These are phyloP conservation scores for Eutrema heterophyllum DNA, from an alignment of 345 rosid species.

Conservation along the genomic window DNA sequence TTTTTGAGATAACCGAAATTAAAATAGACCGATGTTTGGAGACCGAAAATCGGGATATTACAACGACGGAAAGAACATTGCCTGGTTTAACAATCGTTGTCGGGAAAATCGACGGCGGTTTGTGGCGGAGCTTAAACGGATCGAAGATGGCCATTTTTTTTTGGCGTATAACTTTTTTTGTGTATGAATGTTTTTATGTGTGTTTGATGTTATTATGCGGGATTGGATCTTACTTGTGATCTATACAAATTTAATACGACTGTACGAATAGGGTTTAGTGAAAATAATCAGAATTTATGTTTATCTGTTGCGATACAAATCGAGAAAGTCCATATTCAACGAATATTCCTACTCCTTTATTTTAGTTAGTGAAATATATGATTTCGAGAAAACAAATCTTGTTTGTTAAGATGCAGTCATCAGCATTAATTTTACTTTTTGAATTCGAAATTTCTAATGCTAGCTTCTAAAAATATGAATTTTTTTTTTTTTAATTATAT, in stretches of 20 bases:
- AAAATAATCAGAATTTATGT: not conserved
- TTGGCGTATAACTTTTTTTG: not conserved
- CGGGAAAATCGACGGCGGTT: slow-evolving; percentile 26
- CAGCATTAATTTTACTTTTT: not conserved
- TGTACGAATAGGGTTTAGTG: not conserved
- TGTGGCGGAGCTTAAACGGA: slow-evolving; percentile 24
- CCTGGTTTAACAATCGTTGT: slow-evolving; percentile 27
- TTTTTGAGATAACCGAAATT: too few species aligned
- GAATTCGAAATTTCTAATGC: not conserved
- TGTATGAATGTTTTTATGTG: not conserved
- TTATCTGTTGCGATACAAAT: not conserved
- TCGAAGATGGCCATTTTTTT: slow-evolving; percentile 24
- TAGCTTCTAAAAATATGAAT: not conserved
- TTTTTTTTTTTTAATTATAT: too few species aligned
- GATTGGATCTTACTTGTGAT: not conserved
- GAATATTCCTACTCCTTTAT: slow-evolving; percentile 21
- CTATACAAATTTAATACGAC: not conserved
- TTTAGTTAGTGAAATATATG: slow-evolving; percentile 7
- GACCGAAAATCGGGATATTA: too few species aligned
- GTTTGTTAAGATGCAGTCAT: slow-evolving; percentile 5
- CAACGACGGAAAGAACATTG: slow-evolving; percentile 34
- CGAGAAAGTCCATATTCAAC: slow-evolving; percentile 12
- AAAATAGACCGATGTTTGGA: too few species aligned
- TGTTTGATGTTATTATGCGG: not conserved
- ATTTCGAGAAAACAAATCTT: slow-evolving; percentile 8